Evolutionary conservation across 345 rosid genomes (phyloP).

Genomic region (Camelina sativa): DNA sequence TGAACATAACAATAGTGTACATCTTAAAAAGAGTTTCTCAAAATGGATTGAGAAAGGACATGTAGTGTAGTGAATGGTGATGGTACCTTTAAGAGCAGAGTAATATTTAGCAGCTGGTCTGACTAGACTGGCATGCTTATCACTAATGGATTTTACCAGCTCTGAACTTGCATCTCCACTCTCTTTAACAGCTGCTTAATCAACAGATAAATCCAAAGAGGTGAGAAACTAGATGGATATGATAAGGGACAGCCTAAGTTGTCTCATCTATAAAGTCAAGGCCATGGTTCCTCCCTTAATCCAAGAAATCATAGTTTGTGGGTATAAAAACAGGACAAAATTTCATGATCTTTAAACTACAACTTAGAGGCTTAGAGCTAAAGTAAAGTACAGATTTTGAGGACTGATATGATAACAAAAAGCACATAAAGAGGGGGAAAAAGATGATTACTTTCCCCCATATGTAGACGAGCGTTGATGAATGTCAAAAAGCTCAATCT

Average conservation of each 20-base stretch:
- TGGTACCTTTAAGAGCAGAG: conserved; percentile 66
- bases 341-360: neutral
- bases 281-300: neutral
- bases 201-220: conserved; percentile 1
- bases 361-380: neutral
- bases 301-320: neutral
- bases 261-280: neutral
- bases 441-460: conserved; percentile 44
- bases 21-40: conserved; percentile 1
- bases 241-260: neutral
- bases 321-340: neutral
- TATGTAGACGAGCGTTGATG: conserved; percentile 12
- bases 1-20: neutral
- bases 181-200: conserved; percentile 27
- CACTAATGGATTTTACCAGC: conserved; percentile 57
- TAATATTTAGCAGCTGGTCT: conserved; percentile 74
- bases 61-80: neutral
- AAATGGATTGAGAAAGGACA: conserved; percentile 5
- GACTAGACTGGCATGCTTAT: conserved; percentile 71
- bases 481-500: conserved; percentile 29
- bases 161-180: conserved; percentile 47
- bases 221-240: neutral
- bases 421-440: neutral
- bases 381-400: conserved; percentile 1
- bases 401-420: conserved; percentile 3